Base-by-base conservation (phyloP, 2,329 filamentous ascomycete genomes). In the Akanthomyces lecanii region DNA sequence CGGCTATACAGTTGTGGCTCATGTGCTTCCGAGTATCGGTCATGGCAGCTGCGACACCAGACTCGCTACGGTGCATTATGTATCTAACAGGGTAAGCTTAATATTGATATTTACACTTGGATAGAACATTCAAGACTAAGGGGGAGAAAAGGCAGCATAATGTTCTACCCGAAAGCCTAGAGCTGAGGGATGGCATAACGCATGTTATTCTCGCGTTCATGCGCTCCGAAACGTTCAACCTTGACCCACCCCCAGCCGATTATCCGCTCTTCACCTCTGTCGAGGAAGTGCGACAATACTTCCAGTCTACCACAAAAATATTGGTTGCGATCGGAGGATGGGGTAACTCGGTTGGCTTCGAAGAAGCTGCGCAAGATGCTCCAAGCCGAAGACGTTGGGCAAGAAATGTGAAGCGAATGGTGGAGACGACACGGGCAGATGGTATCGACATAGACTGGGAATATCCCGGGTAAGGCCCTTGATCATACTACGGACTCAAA, bases 301-400 rank as follows among this genome's bases (percentile, higher is more conserved):
- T 88, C 64, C 73, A 74, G 7, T 64, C 74, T 0, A 78, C 77
- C 30, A 86, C 87, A 23, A 87, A 89, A 67, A 74, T 92, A 25
- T 82, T 89, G 76, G 80, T 92, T 44, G 88, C 89, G 23, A 85
- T 92, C 66, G 89, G 89, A 12, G 89, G 89, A 59, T 92, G 89
- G 89, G 89, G 88, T 0, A 87, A 91, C 64, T 86, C 82, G 0
- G 71, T 73, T 7, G 89, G 88, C 0, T 92, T 90, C 69, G 80
- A 82, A 0, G 72, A 71, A 11, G 88, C 82, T 0, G 84, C 86
- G 1, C 79, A 77, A 57, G 79, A 80, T 4, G 77, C 82, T 1
- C 67, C 73, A 1, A 81, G 79, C 1, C 82, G 87, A 18, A 76
- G 79, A 64, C 75, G 74, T 8, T 92, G 89, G 75, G 86, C 88